Evolutionary conservation across 768 basidiomycete species (phyloP), one percentile per base, ranked within the genome.

Genomic region (Boletellus emodensis): DNA sequence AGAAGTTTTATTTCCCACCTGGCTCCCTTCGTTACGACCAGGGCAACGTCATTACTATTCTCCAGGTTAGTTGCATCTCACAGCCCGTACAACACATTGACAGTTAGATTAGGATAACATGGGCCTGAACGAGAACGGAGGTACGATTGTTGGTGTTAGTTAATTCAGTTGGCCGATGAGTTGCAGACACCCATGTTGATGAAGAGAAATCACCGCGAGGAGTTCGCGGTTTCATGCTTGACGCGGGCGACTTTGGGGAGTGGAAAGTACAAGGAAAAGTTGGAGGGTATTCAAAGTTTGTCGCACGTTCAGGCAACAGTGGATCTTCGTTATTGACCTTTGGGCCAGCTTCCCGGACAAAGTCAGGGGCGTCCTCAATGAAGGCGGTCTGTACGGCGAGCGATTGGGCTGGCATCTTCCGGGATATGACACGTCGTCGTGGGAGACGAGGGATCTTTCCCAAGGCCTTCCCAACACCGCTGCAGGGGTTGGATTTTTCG

Each of bases 401-500:
- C 76, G 86, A 22, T 58, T 72, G 51, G 85, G 86, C 17, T 88
- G 85, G 86, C 86, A 88, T 65, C 75, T 87, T 10, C 86, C 86
- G 9, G 81, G 79, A 12, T 90, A 83, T 66, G 73, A 86, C 49
- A 81, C 75, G 6, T 77, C 81, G 1, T 66, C 65, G 2, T 92
- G 90, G 88, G 60, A 63, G 1, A 48, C 66, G 7, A 78, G 86
- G 45, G 73, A 82, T 22, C 72, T 88, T 12, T 69, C 77, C 3
- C 58, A 72, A 18, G 86, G 87, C 5, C 72, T 90, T 18, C 85
- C 85, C 0, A 64, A 71, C 37, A 70, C 70, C 8, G 53, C 65
- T 14, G 80, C 90, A 5, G 90, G 90, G 14, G 77, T 90, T 22
- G 90, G 90, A 7, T 91, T 92, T 71, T 92, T 90, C 62, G 77